Base-by-base conservation (phyloP, 2,329 filamentous ascomycete genomes). In the Penicillium occitanis region DNA sequence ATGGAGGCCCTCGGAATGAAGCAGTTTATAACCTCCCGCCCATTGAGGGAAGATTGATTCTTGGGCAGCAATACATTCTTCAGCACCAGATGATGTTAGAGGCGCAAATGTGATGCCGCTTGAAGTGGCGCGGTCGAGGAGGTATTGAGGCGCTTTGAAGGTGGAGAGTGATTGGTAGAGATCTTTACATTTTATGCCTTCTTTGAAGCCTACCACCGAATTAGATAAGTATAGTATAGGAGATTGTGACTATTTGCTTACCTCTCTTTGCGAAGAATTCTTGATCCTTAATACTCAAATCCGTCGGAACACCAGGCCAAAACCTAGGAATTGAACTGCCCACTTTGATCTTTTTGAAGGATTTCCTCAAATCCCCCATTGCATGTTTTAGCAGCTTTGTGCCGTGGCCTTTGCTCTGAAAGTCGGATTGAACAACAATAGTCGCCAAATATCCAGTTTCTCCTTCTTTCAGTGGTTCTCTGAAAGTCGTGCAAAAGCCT, bases 21-120 rank as follows among this genome's bases (percentile, higher is more conserved):
- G 55, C 7, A 46, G 7, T 5, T 25, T 57, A 44, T 65, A 65
- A 0, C 14, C 63, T 11, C 30, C 44, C 0, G 63, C 55, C 63
- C 63, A 65, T 19, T 61, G 55, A 17, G 63, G 63, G n/a, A 65
- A 65, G 3, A 30, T 65, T 5, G 30, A 51, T 53, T 61, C 55
- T 8, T 59, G 63, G 13, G 55, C 63, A 25, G 44, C 46, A 3
- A 65, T 14, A 13, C 63, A 65, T 35, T 65, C 63, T 10, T 65
- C 63, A 13, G 33, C 25, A 1, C 46, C 55, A 4, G 44, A 33
- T 4, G 63, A 30, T 33, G 55, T 65, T 13, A 65, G 22, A 37
- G 63, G 63, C 10, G 63, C 63, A 44, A 40, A 65, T 0, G 55
- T 61, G 44, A 65, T 51, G 6, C 55, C 63, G 44, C 55, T 53